phyloP scores from a whole-genome alignment of 768 basidiomycete genomes.

The Heimioporus sp. region DNA sequence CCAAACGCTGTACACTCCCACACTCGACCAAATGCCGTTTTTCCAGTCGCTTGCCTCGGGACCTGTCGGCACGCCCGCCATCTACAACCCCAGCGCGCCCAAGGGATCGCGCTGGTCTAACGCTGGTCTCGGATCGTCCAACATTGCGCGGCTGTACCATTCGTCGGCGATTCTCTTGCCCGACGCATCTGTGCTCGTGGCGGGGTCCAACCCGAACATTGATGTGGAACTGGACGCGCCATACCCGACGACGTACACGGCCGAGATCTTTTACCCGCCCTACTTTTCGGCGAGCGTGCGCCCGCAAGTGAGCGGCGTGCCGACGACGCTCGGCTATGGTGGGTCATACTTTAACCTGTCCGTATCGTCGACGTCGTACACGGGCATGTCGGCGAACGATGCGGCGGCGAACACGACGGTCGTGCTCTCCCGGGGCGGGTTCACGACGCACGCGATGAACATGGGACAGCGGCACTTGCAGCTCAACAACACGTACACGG shows the following conservation, averaged over 20 bases:
- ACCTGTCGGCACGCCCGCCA: conserved; percentile 74
- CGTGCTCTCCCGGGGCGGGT: conserved; percentile 79
- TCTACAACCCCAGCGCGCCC: conserved; percentile 78
- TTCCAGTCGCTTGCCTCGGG: conserved; percentile 75
- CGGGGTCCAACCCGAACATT: conserved; percentile 91
- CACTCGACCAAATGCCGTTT: conserved; percentile 58
- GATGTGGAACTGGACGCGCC: conserved; percentile 65
- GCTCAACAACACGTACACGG: conserved; percentile 83
- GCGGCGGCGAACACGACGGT: conserved; percentile 76
- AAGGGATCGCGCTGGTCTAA: conserved; percentile 74
- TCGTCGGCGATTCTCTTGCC: conserved; percentile 88
- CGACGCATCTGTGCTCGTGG: conserved; percentile 82
- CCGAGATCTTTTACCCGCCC: conserved; percentile 88
- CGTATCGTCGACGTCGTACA: conserved; percentile 63
- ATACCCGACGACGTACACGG: conserved; percentile 77
- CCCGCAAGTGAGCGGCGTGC: conserved; percentile 68
- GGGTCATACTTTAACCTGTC: conserved; percentile 76
- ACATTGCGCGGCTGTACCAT: conserved; percentile 85
- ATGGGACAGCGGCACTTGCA: conserved; percentile 83
- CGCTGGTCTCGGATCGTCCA: conserved; percentile 56
- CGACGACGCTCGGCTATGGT: conserved; percentile 78
- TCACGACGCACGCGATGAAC: conserved; percentile 85
- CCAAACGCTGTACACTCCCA: conserved; percentile 42
- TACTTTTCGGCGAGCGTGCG: conserved; percentile 75
- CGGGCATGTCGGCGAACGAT: conserved; percentile 54